phyloP scores from a whole-genome alignment of 768 basidiomycete genomes.

The Boletus rufocinnamomeus region DNA sequence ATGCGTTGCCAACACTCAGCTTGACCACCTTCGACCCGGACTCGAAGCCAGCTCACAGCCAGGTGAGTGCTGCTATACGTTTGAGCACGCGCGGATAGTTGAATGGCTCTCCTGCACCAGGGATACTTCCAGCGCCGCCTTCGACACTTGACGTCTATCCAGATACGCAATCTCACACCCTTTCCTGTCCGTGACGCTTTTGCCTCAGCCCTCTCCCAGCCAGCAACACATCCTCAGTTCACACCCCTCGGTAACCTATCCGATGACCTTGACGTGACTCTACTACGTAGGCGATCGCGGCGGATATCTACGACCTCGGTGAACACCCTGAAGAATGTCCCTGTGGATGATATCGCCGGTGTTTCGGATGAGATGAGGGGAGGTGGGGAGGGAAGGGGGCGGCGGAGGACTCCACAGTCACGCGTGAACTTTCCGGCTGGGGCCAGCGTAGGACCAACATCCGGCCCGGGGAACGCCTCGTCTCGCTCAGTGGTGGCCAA shows the following conservation, averaged over 20 bases:
- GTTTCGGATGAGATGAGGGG: constrained; percentile 29
- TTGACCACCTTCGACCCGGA: constrained; percentile 22
- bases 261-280: constrained; percentile 69
- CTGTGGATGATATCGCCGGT: constrained; percentile 45
- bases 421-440: constrained; percentile 42
- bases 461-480: constrained; percentile 11
- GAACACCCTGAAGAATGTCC: constrained; percentile 47
- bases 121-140: constrained; percentile 56
- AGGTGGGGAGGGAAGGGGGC: constrained; percentile 36
- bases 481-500: constrained; percentile 22
- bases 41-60: constrained; percentile 4
- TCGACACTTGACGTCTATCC: constrained; percentile 70
- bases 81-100: neutral
- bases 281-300: constrained; percentile 59
- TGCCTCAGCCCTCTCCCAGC: constrained; percentile 71
- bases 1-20: constrained; percentile 16
- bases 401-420: constrained; percentile 46
- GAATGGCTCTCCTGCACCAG: constrained; percentile 14
- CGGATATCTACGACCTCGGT: constrained; percentile 62
- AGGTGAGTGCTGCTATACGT: constrained; percentile 16
- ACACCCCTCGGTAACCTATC: constrained; percentile 56
- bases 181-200: constrained; percentile 76
- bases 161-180: constrained; percentile 81
- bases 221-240: constrained; percentile 62
- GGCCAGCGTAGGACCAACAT: constrained; percentile 14